These are phyloP conservation scores for Lachancea sp. DNA, from an alignment of 805 yeast genomes.

Conservation along the genomic window DNA sequence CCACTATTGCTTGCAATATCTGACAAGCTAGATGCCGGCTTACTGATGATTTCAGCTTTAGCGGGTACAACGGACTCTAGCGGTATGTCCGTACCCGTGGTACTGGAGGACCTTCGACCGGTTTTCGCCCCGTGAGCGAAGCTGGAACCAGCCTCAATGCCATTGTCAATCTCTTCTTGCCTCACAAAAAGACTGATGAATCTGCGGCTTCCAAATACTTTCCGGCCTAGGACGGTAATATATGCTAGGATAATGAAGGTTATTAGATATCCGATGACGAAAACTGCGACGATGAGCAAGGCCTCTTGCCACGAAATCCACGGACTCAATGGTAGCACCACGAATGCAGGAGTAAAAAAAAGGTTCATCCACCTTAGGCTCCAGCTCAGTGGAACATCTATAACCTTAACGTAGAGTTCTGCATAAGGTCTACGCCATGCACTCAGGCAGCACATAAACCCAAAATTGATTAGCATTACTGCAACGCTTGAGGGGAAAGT, in stretches of 20 bases:
- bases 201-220: slow-evolving; percentile 25
- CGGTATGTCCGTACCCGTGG: not conserved
- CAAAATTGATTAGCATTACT: slow-evolving; percentile 21
- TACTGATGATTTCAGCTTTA: not conserved
- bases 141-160: slow-evolving; percentile 15
- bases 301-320: slow-evolving; percentile 63
- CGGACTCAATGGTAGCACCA: slow-evolving; percentile 62
- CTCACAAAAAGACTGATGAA: slow-evolving; percentile 19
- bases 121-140: slow-evolving; percentile 11
- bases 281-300: slow-evolving; percentile 66
- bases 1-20: slow-evolving; percentile 16
- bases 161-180: slow-evolving; percentile 17
- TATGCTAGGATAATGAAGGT: slow-evolving; percentile 47
- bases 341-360: slow-evolving; percentile 72
- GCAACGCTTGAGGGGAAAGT: slow-evolving; percentile 23
- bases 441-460: slow-evolving; percentile 16
- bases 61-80: not conserved
- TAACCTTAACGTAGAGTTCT: slow-evolving; percentile 14
- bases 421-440: slow-evolving; percentile 14
- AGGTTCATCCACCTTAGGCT: slow-evolving; percentile 70
- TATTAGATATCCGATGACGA: slow-evolving; percentile 55
- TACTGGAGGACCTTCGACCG: slow-evolving; percentile 2
- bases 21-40: slow-evolving; percentile 6
- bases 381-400: slow-evolving; percentile 61
- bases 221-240: slow-evolving; percentile 40